Conservation (phyloP, 2,329 filamentous ascomycete genomes). For the Aspergillus sp. region DNA sequence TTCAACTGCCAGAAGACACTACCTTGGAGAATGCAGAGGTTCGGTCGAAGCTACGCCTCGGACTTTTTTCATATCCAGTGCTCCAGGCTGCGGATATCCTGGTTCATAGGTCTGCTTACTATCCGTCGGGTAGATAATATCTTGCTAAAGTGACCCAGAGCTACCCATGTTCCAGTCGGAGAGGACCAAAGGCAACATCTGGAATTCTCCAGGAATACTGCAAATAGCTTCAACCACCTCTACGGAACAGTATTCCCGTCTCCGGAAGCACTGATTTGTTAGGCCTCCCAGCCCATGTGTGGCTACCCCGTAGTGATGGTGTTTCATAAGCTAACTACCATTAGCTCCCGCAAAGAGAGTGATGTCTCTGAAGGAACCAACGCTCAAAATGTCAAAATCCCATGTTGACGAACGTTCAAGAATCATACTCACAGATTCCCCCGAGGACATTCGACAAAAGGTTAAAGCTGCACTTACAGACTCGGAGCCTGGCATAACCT, state of each 20-base stretch:
- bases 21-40: slow-evolving; percentile 57
- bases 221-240: slow-evolving; percentile 78
- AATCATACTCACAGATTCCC: slow-evolving; percentile 76
- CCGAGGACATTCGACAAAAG: slow-evolving; percentile 65
- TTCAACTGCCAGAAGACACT: slow-evolving; percentile 61
- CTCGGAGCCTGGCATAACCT: slow-evolving; percentile 64
- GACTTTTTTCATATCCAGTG: slow-evolving; percentile 93
- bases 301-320: not conserved
- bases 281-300: not conserved
- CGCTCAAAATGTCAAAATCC: slow-evolving; percentile 93
- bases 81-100: slow-evolving; percentile 93
- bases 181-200: slow-evolving; percentile 93
- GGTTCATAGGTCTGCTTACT: slow-evolving; percentile 64
- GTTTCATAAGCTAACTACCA: slow-evolving; percentile 5
- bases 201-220: slow-evolving; percentile 86
- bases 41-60: slow-evolving; percentile 72
- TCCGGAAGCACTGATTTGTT: slow-evolving; percentile 73
- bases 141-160: slow-evolving; percentile 47
- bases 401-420: slow-evolving; percentile 68
- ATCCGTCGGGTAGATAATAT: not conserved
- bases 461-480: slow-evolving; percentile 77
- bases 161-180: slow-evolving; percentile 95
- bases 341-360: slow-evolving; percentile 76
- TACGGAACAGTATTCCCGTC: slow-evolving; percentile 64
- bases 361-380: slow-evolving; percentile 82